These are phyloP conservation scores for Tephrocybe sp. DNA, from an alignment of 768 basidiomycete genomes.

Conservation along the genomic window DNA sequence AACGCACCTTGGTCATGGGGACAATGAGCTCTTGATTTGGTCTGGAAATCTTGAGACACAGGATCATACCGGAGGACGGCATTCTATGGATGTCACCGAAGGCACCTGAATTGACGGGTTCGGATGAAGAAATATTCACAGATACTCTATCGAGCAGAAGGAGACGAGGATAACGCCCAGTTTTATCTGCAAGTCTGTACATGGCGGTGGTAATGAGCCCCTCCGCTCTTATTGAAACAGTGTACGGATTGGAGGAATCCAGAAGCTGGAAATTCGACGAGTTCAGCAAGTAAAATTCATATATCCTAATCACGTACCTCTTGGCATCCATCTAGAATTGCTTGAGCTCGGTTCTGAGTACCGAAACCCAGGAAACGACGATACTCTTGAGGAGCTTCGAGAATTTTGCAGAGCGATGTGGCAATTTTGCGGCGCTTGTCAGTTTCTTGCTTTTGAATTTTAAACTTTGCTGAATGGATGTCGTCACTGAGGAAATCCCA, in stretches of 20 bases:
- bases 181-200: background rate
- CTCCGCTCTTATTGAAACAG: background rate
- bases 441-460: no score
- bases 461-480: no score
- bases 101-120: background rate
- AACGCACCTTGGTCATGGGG: background rate
- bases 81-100: conserved; percentile 2
- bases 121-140: background rate
- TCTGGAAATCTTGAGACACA: background rate
- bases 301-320: background rate
- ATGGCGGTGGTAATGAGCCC: background rate
- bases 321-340: background rate
- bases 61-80: background rate
- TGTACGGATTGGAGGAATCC: background rate
- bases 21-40: background rate
- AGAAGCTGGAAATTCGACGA: background rate
- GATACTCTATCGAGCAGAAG: background rate
- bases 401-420: background rate
- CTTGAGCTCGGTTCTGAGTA: background rate
- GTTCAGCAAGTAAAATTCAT: background rate
- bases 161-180: background rate
- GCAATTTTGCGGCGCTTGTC: background rate
- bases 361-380: background rate
- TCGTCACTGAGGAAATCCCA: no score
- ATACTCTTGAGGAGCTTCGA: background rate